Evolutionary conservation across 371 early-diverging fungal genomes (phyloP).

Genomic region (Mucor mucedo): DNA sequence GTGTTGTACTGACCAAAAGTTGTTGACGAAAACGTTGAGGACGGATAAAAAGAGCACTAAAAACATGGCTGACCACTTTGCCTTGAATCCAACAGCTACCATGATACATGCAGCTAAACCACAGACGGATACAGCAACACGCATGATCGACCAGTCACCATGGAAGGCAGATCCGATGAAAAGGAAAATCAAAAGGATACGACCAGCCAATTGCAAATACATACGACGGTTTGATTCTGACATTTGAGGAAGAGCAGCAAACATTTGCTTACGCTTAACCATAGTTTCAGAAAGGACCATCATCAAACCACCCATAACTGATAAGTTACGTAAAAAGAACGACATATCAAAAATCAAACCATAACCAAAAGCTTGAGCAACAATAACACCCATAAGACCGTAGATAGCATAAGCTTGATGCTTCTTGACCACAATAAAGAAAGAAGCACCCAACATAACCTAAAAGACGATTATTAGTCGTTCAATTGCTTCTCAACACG

Average conservation of each 20-base stretch:
- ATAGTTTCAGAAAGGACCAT: constrained; percentile 88
- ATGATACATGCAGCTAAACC: constrained; percentile 89
- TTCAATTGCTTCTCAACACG: constrained; percentile 1
- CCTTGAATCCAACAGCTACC: constrained; percentile 97
- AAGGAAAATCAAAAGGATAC: constrained; percentile 89
- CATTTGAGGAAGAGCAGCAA: constrained; percentile 88
- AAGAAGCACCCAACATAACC: constrained; percentile 82
- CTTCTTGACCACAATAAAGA: constrained; percentile 76
- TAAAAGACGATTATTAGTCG: constrained; percentile 20
- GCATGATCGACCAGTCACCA: constrained; percentile 77
- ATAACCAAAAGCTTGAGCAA: constrained; percentile 91
- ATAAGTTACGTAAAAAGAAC: constrained; percentile 92
- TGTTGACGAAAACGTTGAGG: constrained; percentile 90
- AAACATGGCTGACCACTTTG: constrained; percentile 93
- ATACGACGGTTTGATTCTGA: constrained; percentile 81
- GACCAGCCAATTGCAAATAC: constrained; percentile 90
- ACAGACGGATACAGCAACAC: constrained; percentile 73
- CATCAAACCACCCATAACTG: constrained; percentile 92
- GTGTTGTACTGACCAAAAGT: constrained; percentile 94
- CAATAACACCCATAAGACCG: constrained; percentile 80
- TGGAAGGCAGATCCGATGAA: constrained; percentile 89
- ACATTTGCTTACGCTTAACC: constrained; percentile 71
- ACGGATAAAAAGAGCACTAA: constrained; percentile 87
- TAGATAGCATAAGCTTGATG: constrained; percentile 83
- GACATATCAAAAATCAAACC: constrained; percentile 88